These are phyloP conservation scores for Adenanthera pavonina DNA, from an alignment of 306 rosid genomes.

Conservation along the genomic window DNA sequence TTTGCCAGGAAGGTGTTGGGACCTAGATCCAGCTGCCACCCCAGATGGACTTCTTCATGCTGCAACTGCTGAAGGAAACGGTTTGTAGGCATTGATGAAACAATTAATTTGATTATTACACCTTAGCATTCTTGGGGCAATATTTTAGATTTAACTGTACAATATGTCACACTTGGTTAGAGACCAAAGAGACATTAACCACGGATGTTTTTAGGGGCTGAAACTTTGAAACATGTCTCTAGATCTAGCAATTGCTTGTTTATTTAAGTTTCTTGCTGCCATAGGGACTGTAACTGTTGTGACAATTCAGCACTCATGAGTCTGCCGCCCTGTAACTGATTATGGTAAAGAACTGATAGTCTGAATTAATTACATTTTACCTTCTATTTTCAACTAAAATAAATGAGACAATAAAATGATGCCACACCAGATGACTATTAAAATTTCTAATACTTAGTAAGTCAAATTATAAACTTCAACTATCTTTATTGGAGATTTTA, in stretches of 20 bases:
- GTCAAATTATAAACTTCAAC: not conserved
- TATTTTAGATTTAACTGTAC: slow-evolving; percentile 64
- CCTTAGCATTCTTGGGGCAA: slow-evolving; percentile 56
- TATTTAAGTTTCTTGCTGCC: slow-evolving; percentile 22
- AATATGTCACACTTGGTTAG: slow-evolving; percentile 56
- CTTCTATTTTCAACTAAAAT: not conserved
- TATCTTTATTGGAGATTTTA: not conserved
- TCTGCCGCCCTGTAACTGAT: not conserved
- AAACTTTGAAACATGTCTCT: slow-evolving; percentile 44
- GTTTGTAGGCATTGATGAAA: slow-evolving; percentile 25
- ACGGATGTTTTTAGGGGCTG: slow-evolving; percentile 49
- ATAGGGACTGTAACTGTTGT: slow-evolving; percentile 12
- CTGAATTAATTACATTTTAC: not conserved
- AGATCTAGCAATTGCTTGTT: slow-evolving; percentile 44
- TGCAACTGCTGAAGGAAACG: slow-evolving; percentile 36
- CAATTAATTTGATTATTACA: slow-evolving; percentile 21
- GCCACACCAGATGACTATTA: not conserved
- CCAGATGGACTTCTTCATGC: slow-evolving; percentile 74
- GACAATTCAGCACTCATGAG: not conserved
- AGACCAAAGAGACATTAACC: slow-evolving; percentile 51
- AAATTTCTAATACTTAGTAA: not conserved
- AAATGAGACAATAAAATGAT: not conserved
- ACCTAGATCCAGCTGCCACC: slow-evolving; percentile 76
- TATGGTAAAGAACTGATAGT: not conserved
- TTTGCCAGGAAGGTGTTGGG: slow-evolving; percentile 69